These are phyloP conservation scores for Ascochyta pisi DNA, from an alignment of 2,329 filamentous ascomycete genomes.

Conservation along the genomic window DNA sequence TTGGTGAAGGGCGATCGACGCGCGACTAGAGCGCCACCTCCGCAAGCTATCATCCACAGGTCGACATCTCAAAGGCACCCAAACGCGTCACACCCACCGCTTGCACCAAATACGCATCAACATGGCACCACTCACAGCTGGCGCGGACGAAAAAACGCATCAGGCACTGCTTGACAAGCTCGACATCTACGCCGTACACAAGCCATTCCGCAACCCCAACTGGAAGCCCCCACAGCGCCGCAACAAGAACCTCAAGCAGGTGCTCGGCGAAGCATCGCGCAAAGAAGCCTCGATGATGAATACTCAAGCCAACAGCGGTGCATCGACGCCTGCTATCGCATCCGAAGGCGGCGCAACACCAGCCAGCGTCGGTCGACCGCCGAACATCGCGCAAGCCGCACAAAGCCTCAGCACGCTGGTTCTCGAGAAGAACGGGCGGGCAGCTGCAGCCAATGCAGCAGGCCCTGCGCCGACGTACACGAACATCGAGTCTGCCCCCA, in stretches of 20 bases:
- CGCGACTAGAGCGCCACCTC: constrained; percentile 29
- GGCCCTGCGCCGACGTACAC: constrained; percentile 84
- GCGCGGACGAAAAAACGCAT: constrained; percentile 79
- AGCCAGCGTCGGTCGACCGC: constrained; percentile 66
- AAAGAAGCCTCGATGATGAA: constrained; percentile 88
- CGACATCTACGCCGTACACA: constrained; percentile 85
- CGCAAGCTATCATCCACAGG: constrained; percentile 23
- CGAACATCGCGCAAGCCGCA: constrained; percentile 86
- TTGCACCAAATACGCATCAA: constrained; percentile 2
- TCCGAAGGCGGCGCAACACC: constrained; percentile 51
- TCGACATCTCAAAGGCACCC: constrained; percentile 10
- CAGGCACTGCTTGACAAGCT: constrained; percentile 87
- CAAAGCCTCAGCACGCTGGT: constrained; percentile 87
- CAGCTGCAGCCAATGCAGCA: constrained; percentile 40
- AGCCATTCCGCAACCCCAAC: constrained; percentile 85
- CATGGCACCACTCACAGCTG: constrained; percentile 69
- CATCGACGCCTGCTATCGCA: constrained; percentile 66
- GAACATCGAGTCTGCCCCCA: constrained; percentile 94
- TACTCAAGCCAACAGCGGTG: constrained; percentile 82
- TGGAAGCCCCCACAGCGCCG: constrained; percentile 95
- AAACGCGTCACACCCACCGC: constrained; percentile 1
- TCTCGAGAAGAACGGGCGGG: constrained; percentile 74
- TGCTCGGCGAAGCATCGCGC: constrained; percentile 85
- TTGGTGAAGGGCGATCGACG: constrained; percentile 23
- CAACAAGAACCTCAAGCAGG: constrained; percentile 99